Conservation (phyloP, 805 yeast species). For the Saturnispora hagleri region DNA sequence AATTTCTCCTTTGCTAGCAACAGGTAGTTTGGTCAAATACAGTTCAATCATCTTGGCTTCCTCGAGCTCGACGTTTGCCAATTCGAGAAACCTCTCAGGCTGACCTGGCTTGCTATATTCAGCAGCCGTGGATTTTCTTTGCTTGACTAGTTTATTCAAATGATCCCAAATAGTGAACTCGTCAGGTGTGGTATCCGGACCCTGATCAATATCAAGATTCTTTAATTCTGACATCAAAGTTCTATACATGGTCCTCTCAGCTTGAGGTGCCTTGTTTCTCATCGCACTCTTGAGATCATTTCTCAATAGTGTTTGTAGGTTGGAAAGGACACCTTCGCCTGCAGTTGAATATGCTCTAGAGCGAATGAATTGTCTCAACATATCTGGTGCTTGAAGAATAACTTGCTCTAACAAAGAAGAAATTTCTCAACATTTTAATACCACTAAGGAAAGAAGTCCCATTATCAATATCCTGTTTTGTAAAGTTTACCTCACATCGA, state of each 20-base stretch:
- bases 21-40: constrained; percentile 29
- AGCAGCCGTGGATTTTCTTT: constrained; percentile 31
- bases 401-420: not conserved
- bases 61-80: constrained; percentile 30
- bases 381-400: not conserved
- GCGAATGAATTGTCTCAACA: constrained; percentile 1
- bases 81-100: constrained; percentile 33
- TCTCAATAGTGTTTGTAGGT: constrained; percentile 22
- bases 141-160: constrained; percentile 31
- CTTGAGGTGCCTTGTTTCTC: constrained; percentile 26
- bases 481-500: not conserved
- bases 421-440: not conserved
- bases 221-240: constrained; percentile 32
- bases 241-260: constrained; percentile 33
- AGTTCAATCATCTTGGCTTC: constrained; percentile 30
- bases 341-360: constrained; percentile 23
- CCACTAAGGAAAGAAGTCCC: not conserved
- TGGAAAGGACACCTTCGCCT: constrained; percentile 16
- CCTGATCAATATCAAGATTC: constrained; percentile 28
- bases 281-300: constrained; percentile 28
- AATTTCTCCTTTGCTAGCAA: constrained; percentile 29
- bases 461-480: not conserved
- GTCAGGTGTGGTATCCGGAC: constrained; percentile 21
- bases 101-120: constrained; percentile 31
- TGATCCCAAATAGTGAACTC: constrained; percentile 28